These are phyloP conservation scores for Pyrenochaeta sp. DNA, from an alignment of 2,329 filamentous ascomycete species.

Conservation along the genomic window DNA sequence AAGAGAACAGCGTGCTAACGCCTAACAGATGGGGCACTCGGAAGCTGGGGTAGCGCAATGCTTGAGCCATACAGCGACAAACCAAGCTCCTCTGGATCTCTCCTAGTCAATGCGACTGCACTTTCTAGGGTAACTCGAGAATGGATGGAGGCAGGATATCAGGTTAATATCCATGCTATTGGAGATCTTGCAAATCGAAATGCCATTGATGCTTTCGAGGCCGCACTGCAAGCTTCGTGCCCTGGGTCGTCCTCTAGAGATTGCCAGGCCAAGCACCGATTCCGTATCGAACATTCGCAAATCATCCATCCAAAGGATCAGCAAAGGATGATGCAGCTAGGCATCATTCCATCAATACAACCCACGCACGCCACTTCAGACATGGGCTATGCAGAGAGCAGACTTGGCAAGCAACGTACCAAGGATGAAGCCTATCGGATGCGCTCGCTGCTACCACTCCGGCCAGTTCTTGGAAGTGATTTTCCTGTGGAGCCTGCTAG, in stretches of 20 bases:
- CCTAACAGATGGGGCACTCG: constrained; percentile 68
- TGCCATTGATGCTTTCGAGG: constrained; percentile 68
- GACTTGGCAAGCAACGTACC: constrained; percentile 66
- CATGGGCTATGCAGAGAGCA: constrained; percentile 69
- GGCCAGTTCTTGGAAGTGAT: constrained; percentile 70
- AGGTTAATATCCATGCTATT: constrained; percentile 77
- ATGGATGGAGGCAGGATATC: constrained; percentile 69
- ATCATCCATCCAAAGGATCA: constrained; percentile 74
- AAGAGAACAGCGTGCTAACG: constrained; percentile 15
- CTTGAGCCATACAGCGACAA: constrained; percentile 74
- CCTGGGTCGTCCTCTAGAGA: constrained; percentile 46
- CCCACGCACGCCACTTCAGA: constrained; percentile 77
- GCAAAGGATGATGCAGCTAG: constrained; percentile 62
- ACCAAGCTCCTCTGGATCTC: constrained; percentile 66
- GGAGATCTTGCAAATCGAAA: constrained; percentile 73
- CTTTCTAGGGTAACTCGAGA: constrained; percentile 61
- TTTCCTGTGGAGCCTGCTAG: constrained; percentile 75
- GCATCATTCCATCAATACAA: constrained; percentile 73
- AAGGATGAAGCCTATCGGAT: constrained; percentile 69
- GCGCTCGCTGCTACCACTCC: constrained; percentile 64
- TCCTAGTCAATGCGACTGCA: constrained; percentile 70
- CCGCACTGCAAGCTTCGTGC: constrained; percentile 63
- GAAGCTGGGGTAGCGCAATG: constrained; percentile 75
- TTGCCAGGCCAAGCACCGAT: constrained; percentile 64
- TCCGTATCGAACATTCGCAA: constrained; percentile 75